Evolutionary conservation across 2,329 filamentous ascomycete genomes (phyloP).

Genomic region (Aureobasidium vineae): DNA sequence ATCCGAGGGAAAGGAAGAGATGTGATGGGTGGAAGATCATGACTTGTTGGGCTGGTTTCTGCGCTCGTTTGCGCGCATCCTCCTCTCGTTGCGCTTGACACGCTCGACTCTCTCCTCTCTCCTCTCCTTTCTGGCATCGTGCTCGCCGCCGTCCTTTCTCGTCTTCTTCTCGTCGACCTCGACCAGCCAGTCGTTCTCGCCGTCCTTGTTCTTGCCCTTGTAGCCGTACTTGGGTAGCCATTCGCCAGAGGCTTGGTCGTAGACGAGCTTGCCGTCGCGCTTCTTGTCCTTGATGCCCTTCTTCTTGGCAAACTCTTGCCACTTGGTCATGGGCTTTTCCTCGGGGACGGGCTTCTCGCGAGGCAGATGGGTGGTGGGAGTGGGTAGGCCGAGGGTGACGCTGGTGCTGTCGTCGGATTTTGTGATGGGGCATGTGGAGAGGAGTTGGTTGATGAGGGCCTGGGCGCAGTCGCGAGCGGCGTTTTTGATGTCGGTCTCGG

Average conservation of each 20-base stretch:
- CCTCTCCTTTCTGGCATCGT: constrained; percentile 55
- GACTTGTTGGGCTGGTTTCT: constrained; percentile 41
- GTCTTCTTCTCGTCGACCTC: constrained; percentile 76
- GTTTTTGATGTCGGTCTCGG: constrained; percentile 59
- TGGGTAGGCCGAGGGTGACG: constrained; percentile 76
- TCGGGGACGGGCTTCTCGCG: constrained; percentile 89
- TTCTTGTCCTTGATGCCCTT: constrained; percentile 93
- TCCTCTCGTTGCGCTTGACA: constrained; percentile 45
- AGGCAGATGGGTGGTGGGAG: constrained; percentile 67
- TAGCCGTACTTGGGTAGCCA: constrained; percentile 97
- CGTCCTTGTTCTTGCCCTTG: constrained; percentile 82
- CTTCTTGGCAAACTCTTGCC: constrained; percentile 94
- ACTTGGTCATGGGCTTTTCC: constrained; percentile 81
- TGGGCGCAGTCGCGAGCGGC: constrained; percentile 86
- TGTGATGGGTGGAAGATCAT: background rate
- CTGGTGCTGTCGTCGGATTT: constrained; percentile 59
- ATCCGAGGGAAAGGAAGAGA: background rate
- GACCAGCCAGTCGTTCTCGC: constrained; percentile 82
- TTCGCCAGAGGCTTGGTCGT: constrained; percentile 78
- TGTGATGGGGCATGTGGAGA: constrained; percentile 79
- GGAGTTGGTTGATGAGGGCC: constrained; percentile 88
- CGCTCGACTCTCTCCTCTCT: constrained; percentile 59
- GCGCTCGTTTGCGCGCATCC: constrained; percentile 56
- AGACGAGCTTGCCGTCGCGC: constrained; percentile 76
- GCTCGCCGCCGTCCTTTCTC: constrained; percentile 56